Percentiles rank a stretch among this genome's conserved stretches.
phyloP scores from a whole-genome alignment of 208 protist genomes.

The Wallacemonas sp. region DNA sequence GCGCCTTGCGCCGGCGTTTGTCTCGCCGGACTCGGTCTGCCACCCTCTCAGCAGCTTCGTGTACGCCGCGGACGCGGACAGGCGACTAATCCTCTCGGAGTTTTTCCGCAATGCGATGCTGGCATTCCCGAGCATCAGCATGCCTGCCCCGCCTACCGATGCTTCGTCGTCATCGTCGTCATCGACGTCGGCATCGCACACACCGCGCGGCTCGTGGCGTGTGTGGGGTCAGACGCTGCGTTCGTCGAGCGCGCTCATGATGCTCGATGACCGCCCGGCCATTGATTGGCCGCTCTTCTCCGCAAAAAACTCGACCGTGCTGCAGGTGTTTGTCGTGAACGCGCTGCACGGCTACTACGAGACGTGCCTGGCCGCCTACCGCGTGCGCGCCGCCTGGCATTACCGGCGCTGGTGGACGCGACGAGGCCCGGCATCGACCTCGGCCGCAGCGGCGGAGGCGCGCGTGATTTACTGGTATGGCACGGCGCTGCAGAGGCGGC shows the following conservation, averaged over 20 bases:
- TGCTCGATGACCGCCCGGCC: slow-evolving; percentile 43
- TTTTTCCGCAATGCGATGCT: slow-evolving; percentile 52
- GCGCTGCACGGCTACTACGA: slow-evolving; percentile 79
- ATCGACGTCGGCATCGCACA: background rate
- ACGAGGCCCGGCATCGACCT: background rate
- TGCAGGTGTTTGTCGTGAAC: slow-evolving; percentile 54
- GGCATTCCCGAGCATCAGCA: slow-evolving; percentile 48
- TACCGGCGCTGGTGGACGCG: background rate
- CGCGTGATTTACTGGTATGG: slow-evolving; percentile 29
- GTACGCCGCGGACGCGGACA: slow-evolving; percentile 41
- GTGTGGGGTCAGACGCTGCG: slow-evolving; percentile 77
- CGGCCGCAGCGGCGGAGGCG: too few relatives aligned
- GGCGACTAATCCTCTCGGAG: slow-evolving; percentile 45
- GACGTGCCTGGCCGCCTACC: slow-evolving; percentile 37
- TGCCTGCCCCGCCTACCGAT: slow-evolving; percentile 13
- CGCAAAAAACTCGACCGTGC: slow-evolving; percentile 45
- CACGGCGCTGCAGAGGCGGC: slow-evolving; percentile 27
- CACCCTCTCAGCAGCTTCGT: slow-evolving; percentile 61
- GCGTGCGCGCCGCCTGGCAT: slow-evolving; percentile 28
- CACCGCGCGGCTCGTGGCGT: slow-evolving; percentile 30
- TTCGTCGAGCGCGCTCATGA: slow-evolving; percentile 56
- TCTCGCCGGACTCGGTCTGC: slow-evolving; percentile 37
- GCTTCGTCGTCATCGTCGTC: background rate
- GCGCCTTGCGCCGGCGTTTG: slow-evolving; percentile 24
- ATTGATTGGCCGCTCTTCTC: slow-evolving; percentile 73